A percentile compares a stretch with the other conserved stretches of the same genome.
Conservation (phyloP, 495 filamentous ascomycete species). For the Aspergillus sclerotioniger region DNA sequence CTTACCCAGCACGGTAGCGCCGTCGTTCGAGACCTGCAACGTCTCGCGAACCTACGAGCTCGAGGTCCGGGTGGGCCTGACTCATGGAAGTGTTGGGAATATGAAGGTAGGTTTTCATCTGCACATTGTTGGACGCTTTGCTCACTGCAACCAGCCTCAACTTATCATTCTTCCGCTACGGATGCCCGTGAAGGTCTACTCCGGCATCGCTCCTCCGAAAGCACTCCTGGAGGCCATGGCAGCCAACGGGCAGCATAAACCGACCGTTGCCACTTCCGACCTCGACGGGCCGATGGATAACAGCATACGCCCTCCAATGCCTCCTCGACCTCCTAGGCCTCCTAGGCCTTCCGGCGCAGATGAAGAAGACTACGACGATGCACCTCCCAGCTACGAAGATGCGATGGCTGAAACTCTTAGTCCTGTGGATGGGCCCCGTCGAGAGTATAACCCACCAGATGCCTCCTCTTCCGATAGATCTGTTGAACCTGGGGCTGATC, state of each 20-base stretch:
- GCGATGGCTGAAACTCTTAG: constrained; percentile 78
- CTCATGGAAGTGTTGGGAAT: constrained; percentile 49
- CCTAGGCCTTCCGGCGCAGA: constrained; percentile 28
- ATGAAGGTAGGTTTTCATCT: constrained; percentile 47
- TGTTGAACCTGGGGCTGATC: constrained; percentile 43
- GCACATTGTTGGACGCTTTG: background rate
- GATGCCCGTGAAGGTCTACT: constrained; percentile 78
- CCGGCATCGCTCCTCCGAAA: constrained; percentile 82
- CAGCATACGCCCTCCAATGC: constrained; percentile 34
- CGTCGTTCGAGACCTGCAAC: constrained; percentile 87
- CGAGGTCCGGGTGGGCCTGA: constrained; percentile 75
- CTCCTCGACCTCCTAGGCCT: constrained; percentile 29
- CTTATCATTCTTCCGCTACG: constrained; percentile 70
- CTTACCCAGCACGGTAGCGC: constrained; percentile 80
- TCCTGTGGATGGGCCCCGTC: constrained; percentile 61
- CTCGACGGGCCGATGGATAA: constrained; percentile 25
- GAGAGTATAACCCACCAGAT: constrained; percentile 60
- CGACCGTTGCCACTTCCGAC: constrained; percentile 21
- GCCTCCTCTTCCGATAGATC: constrained; percentile 33
- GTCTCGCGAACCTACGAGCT: constrained; percentile 77
- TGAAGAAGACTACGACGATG: constrained; percentile 55
- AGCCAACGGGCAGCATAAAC: constrained; percentile 32
- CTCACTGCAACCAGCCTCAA: constrained; percentile 53
- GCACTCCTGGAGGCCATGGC: constrained; percentile 70
- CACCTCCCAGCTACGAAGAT: constrained; percentile 83